Percentiles rank a stretch among this genome's conserved stretches.
Conservation (phyloP, 2,329 filamentous ascomycete species). For the Penicillium sumatraense region DNA sequence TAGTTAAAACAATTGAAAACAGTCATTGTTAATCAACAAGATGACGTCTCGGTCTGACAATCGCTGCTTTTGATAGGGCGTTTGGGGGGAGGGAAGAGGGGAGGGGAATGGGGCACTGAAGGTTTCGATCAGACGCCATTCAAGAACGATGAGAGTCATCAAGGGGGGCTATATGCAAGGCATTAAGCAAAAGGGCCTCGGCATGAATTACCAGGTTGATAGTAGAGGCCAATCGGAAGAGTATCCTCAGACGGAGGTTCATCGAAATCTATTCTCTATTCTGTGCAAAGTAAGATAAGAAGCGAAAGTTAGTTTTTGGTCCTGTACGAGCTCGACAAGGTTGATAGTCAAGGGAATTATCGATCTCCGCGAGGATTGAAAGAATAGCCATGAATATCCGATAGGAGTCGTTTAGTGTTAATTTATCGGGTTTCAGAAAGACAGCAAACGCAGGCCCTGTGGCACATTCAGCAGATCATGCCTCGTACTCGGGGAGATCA, state of each 20-base stretch:
- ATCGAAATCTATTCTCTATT: neutral
- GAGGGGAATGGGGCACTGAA: neutral
- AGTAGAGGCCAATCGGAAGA: slow-evolving; percentile 12
- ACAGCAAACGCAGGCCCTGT: neutral
- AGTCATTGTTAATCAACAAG: too few species aligned
- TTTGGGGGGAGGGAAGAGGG: too few species aligned
- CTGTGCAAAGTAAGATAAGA: slow-evolving; percentile 2
- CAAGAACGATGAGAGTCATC: neutral
- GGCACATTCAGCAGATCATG: slow-evolving; percentile 6
- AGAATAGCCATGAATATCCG: neutral
- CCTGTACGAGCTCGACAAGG: neutral
- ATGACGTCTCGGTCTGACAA: neutral
- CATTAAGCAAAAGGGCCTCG: slow-evolving; percentile 5
- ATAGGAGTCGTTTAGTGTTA: neutral
- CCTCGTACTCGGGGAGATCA: neutral
- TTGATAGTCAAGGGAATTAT: neutral
- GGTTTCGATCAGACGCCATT: neutral
- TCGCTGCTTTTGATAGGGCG: too few species aligned
- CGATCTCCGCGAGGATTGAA: neutral
- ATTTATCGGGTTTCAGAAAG: neutral
- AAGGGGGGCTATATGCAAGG: slow-evolving; percentile 1
- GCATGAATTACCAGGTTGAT: slow-evolving; percentile 5
- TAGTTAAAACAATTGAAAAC: too few species aligned
- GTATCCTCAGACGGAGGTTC: neutral
- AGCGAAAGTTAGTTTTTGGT: neutral